These are phyloP conservation scores for Rhodamnia rubescens DNA, from an alignment of 345 rosid species.

Conservation along the genomic window DNA sequence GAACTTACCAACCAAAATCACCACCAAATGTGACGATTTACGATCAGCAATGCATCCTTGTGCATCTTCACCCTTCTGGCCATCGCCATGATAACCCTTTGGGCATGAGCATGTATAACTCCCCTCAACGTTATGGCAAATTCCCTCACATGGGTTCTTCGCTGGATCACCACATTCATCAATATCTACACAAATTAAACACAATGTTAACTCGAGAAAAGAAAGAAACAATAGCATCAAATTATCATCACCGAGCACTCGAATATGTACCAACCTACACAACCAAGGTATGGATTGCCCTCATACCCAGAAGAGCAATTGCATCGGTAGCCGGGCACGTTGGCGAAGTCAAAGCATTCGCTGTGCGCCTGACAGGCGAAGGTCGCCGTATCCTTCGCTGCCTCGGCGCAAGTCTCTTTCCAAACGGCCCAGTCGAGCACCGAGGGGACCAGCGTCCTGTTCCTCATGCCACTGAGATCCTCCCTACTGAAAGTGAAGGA, in stretches of 20 bases:
- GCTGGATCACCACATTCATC: background rate
- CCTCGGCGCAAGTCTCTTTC: background rate
- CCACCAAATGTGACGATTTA: background rate
- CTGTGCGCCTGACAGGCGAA: background rate
- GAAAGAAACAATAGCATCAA: background rate
- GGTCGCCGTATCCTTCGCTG: background rate
- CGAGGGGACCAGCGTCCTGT: background rate
- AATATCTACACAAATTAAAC: background rate
- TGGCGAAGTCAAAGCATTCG: background rate
- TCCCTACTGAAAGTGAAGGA: background rate
- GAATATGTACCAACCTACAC: background rate
- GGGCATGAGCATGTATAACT: background rate
- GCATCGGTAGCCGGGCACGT: slow-evolving; percentile 5
- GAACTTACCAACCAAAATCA: background rate
- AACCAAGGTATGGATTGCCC: slow-evolving; percentile 13
- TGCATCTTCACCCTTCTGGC: background rate
- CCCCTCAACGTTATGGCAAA: background rate
- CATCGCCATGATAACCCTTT: background rate
- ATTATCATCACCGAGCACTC: background rate
- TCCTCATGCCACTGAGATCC: background rate
- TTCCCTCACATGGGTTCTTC: background rate
- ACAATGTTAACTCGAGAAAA: background rate
- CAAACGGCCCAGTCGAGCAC: slow-evolving; percentile 21
- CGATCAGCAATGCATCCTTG: background rate
- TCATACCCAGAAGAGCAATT: slow-evolving; percentile 7